A percentile compares a stretch with the other conserved stretches of the same genome.
Evolutionary conservation across 2,329 filamentous ascomycete species (phyloP).

Genomic region (Byssothecium circinans): DNA sequence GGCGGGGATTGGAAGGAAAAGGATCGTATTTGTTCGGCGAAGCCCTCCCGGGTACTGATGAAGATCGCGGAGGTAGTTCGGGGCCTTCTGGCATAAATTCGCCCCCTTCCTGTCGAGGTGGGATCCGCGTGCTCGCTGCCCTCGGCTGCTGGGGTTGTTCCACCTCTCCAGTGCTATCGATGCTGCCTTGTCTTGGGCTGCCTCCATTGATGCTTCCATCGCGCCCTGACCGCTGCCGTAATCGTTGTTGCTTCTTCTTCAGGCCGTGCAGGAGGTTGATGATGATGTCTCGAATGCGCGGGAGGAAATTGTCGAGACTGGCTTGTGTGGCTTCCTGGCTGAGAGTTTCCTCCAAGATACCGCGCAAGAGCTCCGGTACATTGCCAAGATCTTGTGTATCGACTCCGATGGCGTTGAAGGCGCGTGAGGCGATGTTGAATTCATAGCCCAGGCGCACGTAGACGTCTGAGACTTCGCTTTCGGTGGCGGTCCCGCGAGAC

Average conservation of each 20-base stretch:
- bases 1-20: conserved; percentile 37
- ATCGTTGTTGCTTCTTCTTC: conserved; percentile 93
- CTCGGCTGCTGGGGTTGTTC: conserved; percentile 46
- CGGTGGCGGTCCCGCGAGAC: conserved; percentile 89
- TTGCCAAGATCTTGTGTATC: conserved; percentile 93
- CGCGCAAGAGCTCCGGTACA: conserved; percentile 85
- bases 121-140: conserved; percentile 45
- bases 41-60: conserved; percentile 48
- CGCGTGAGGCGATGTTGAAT: conserved; percentile 97
- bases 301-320: conserved; percentile 90
- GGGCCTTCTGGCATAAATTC: conserved; percentile 42
- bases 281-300: conserved; percentile 95
- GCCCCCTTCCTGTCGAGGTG: conserved; percentile 45
- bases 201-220: conserved; percentile 48
- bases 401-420: conserved; percentile 95
- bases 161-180: conserved; percentile 33
- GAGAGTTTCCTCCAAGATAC: conserved; percentile 91
- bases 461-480: conserved; percentile 95
- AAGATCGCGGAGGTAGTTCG: conserved; percentile 52
- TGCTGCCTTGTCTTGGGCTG: conserved; percentile 44
- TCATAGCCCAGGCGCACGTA: conserved; percentile 97
- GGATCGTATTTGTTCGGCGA: conserved; percentile 49
- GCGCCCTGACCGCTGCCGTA: conserved; percentile 61
- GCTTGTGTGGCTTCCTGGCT: conserved; percentile 95
- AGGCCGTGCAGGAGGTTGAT: conserved; percentile 94